Percentiles rank a stretch among this genome's conserved stretches.
Evolutionary conservation across 306 rosid genomes (phyloP).

Genomic region (Prunus davidiana): DNA sequence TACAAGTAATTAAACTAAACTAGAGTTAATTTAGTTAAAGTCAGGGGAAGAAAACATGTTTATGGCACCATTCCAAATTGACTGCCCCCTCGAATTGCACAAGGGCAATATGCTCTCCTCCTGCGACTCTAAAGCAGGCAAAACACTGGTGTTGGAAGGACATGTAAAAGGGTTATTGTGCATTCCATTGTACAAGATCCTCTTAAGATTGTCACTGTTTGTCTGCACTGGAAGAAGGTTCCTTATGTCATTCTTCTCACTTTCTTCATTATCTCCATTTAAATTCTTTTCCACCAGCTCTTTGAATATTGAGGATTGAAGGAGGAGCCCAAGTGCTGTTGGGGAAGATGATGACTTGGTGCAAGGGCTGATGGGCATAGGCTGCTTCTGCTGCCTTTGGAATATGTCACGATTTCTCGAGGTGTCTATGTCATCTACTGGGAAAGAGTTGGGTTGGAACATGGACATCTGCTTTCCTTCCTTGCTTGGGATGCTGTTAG

Average conservation of each 20-base stretch:
- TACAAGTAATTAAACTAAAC: background rate
- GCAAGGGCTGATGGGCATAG: conserved; percentile 41
- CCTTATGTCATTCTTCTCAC: conserved; percentile 35
- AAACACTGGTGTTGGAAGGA: conserved; percentile 23
- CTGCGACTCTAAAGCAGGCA: conserved; percentile 41
- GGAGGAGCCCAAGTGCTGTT: conserved; percentile 72
- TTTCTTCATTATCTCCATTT: conserved; percentile 27
- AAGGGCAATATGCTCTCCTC: conserved; percentile 40
- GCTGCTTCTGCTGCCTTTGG: conserved; percentile 7
- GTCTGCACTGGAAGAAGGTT: conserved; percentile 16
- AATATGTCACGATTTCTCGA: conserved; percentile 24
- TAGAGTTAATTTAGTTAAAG: conserved; percentile 17
- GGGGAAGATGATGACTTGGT: conserved; percentile 51
- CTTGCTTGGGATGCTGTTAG: conserved; percentile 27
- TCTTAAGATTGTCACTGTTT: conserved; percentile 27
- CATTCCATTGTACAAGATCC: conserved; percentile 25
- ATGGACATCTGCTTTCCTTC: conserved; percentile 27
- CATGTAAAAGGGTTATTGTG: conserved; percentile 13
- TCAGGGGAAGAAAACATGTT: conserved; percentile 17
- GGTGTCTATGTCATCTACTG: conserved; percentile 27
- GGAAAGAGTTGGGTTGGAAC: conserved; percentile 29
- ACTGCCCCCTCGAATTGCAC: conserved; percentile 27
- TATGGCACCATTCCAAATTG: conserved; percentile 42
- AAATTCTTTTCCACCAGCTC: conserved; percentile 60
- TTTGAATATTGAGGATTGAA: conserved; percentile 67